Evolutionary conservation across 1,139 yeast genomes (phyloP).

Genomic region (Saccharomyces hybrid): DNA sequence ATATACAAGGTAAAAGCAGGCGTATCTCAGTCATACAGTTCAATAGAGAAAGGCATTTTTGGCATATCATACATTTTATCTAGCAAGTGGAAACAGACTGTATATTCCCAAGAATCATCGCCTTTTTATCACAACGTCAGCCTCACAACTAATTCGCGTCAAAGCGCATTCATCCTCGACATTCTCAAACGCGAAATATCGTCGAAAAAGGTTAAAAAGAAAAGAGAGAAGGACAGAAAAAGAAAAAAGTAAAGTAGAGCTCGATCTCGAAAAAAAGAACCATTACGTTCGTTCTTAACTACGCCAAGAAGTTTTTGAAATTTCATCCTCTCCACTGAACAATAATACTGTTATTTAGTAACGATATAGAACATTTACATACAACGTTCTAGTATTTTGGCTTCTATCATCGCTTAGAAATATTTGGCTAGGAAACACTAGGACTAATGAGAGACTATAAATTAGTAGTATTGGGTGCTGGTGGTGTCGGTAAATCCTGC

Average conservation of each 20-base stretch:
- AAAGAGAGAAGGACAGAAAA: background rate
- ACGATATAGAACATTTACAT: background rate
- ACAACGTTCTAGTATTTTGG: background rate
- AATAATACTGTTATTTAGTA: too few species aligned
- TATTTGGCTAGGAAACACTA: background rate
- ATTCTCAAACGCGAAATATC: background rate
- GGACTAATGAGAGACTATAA: slow-evolving; percentile 46
- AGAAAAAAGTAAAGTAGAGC: background rate
- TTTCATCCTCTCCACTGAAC: background rate
- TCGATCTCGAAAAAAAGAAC: background rate
- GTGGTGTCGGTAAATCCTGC: slow-evolving; percentile 97
- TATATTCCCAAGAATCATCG: background rate
- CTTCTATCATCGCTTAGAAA: background rate
- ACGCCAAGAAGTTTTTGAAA: background rate
- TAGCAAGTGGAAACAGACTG: background rate
- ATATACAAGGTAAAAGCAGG: background rate
- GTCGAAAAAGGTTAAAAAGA: background rate
- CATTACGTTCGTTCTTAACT: background rate
- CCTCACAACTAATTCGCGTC: background rate
- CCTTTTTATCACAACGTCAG: background rate
- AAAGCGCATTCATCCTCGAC: background rate
- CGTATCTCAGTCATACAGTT: background rate
- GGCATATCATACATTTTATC: background rate
- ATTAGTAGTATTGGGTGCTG: slow-evolving; percentile 92
- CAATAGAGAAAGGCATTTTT: background rate